Evolutionary conservation across 495 filamentous ascomycete genomes (phyloP), one percentile per base, ranked within the genome.

Genomic region (Oidiodendron maius): DNA sequence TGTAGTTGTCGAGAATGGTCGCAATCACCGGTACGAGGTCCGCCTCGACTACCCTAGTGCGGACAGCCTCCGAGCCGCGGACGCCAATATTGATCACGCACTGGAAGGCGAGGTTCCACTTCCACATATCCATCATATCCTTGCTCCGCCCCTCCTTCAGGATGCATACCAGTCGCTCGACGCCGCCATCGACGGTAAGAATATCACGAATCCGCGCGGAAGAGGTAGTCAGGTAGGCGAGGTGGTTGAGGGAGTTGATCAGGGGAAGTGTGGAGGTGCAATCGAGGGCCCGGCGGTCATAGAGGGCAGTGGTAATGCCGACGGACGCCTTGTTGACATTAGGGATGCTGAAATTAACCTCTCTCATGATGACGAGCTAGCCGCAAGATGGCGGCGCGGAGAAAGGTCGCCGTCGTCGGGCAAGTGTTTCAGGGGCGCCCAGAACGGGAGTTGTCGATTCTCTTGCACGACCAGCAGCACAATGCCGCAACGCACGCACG

Each of bases 111-210:
- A 98, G 75, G 61, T 96, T 98, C 93, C 93, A 98, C 71, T 97
- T 97, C 94, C 93, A 98, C 86, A 94, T 94, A 61, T 95, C 91
- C 91, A 96, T 96, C 82, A 96, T 81, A 64, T 97, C 90, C 71
- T 89, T 89, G 62, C 87, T 95, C 63, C 90, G 77, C 53, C 93
- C 93, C 65, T 93, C 86, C 69, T 98, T 98, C 61, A 98, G 79
- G 63, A 98, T 96, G 76, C 88, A 95, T 62, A 98, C 89, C 53
- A 98, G 70, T 53, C 91, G 68, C 75, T 98, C 93, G 60, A 97
- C 88, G 40, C 93, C 93, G 65, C 93, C 93, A 85, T 98, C 93
- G 65, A 98, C 87, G 28, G 90, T 96, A 42, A 98, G 79, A 51
- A 98, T 98, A 61, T 98, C 93, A 48, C 93, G 80, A 63, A 98